Evolutionary conservation across 2,329 filamentous ascomycete genomes (phyloP).

Genomic region (Epichloe sylvatica): DNA sequence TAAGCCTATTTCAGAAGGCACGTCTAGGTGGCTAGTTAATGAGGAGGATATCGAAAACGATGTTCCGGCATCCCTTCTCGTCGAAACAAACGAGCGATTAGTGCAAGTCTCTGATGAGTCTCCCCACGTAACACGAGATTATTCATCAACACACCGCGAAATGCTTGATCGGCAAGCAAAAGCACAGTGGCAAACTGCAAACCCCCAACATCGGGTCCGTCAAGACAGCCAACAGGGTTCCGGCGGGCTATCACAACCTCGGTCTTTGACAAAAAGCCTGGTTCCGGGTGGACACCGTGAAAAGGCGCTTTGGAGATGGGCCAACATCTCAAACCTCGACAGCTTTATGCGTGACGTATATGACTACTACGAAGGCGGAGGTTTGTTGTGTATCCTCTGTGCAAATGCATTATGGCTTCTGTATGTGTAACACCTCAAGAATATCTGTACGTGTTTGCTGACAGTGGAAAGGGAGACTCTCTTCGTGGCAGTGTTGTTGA

Average conservation of each 20-base stretch:
- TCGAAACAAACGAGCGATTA: constrained; percentile 33
- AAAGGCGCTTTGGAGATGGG: constrained; percentile 83
- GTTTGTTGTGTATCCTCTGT: constrained; percentile 72
- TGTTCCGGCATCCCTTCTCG: constrained; percentile 48
- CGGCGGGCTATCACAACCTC: constrained; percentile 10
- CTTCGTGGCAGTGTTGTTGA: constrained; percentile 71
- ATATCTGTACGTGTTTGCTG: background rate
- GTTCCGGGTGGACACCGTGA: constrained; percentile 36
- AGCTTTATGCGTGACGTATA: constrained; percentile 77
- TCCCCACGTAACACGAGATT: background rate
- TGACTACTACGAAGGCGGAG: constrained; percentile 69
- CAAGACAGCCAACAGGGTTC: constrained; percentile 18
- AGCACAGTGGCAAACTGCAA: constrained; percentile 41
- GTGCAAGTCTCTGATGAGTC: background rate
- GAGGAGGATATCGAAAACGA: constrained; percentile 45
- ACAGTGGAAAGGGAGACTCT: constrained; percentile 48
- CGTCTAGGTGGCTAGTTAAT: constrained; percentile 15
- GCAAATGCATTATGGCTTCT: constrained; percentile 58
- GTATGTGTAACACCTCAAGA: constrained; percentile 30
- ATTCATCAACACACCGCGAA: background rate
- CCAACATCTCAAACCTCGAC: constrained; percentile 79
- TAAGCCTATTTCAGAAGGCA: background rate
- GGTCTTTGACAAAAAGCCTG: constrained; percentile 15
- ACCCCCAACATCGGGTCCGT: constrained; percentile 38
- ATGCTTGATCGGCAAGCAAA: constrained; percentile 17